These are phyloP conservation scores for Graphiopsis chlorocephala DNA, from an alignment of 2,329 filamentous ascomycete species.

Conservation along the genomic window DNA sequence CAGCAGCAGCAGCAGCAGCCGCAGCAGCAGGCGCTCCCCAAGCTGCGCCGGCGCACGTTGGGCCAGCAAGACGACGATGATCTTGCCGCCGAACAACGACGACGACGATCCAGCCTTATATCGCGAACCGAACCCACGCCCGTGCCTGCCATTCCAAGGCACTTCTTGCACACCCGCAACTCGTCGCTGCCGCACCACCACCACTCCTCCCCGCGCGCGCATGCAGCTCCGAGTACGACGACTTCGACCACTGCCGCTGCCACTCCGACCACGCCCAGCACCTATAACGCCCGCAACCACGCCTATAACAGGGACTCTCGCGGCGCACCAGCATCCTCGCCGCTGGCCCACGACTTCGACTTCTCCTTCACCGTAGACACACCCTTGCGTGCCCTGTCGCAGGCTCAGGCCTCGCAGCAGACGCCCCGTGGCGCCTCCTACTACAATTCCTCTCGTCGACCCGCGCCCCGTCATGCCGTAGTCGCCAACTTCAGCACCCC, in stretches of 20 bases:
- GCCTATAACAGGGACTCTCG: slow-evolving; percentile 8
- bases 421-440: background rate
- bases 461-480: slow-evolving; percentile 3
- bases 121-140: background rate
- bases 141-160: slow-evolving; percentile 12
- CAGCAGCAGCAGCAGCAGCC: background rate
- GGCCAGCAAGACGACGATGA: background rate
- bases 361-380: background rate
- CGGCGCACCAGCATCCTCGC: slow-evolving; percentile 6
- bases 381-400: slow-evolving; percentile 1
- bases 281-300: background rate
- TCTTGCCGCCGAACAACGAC: background rate
- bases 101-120: slow-evolving; percentile 2
- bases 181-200: background rate
- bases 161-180: slow-evolving; percentile 4
- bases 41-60: slow-evolving; percentile 2
- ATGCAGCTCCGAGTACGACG: background rate
- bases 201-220: background rate
- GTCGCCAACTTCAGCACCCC: background rate
- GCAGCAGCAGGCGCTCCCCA: background rate
- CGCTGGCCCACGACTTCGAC: slow-evolving; percentile 9
- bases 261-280: background rate
- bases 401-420: background rate
- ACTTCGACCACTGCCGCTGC: background rate
- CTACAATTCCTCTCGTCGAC: background rate